Conservation (phyloP, 2,329 filamentous ascomycete species). For the Botrytis elliptica region DNA sequence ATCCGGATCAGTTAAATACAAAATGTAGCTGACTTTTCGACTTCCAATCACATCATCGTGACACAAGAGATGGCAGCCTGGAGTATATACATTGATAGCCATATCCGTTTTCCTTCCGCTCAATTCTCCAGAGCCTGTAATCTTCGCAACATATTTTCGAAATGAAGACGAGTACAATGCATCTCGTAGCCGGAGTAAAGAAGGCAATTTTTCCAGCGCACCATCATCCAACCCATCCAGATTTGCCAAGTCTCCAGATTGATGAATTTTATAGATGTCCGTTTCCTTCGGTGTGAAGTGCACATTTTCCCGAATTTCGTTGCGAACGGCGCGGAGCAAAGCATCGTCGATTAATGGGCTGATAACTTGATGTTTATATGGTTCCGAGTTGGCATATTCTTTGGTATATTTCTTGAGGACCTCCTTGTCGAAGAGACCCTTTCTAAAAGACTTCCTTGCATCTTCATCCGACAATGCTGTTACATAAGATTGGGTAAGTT, state of each 20-base stretch:
- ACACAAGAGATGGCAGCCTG: constrained; percentile 91
- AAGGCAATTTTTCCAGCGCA: constrained; percentile 81
- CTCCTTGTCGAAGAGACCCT: constrained; percentile 61
- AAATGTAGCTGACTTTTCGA: constrained; percentile 90
- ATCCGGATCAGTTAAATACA: constrained; percentile 93
- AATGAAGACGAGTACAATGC: constrained; percentile 89
- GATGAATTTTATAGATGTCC: constrained; percentile 99
- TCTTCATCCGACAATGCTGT: constrained; percentile 38
- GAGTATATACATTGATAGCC: constrained; percentile 98
- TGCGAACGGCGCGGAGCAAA: constrained; percentile 81
- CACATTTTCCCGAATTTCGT: constrained; percentile 86
- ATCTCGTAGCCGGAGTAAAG: constrained; percentile 87
- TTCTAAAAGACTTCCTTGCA: constrained; percentile 53
- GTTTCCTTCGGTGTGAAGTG: constrained; percentile 98
- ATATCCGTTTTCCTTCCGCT: constrained; percentile 96
- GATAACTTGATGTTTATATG: constrained; percentile 94
- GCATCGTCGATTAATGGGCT: constrained; percentile 72
- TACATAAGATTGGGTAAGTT: constrained; percentile 24
- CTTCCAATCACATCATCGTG: constrained; percentile 99
- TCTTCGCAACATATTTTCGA: constrained; percentile 80
- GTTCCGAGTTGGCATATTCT: constrained; percentile 62
- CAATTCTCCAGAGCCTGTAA: constrained; percentile 82
- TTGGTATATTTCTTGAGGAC: constrained; percentile 59
- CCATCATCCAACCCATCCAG: constrained; percentile 88
- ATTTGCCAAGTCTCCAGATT: constrained; percentile 96